phyloP scores from a whole-genome alignment of 331 rosid genomes.

The Spiraea crenata region DNA sequence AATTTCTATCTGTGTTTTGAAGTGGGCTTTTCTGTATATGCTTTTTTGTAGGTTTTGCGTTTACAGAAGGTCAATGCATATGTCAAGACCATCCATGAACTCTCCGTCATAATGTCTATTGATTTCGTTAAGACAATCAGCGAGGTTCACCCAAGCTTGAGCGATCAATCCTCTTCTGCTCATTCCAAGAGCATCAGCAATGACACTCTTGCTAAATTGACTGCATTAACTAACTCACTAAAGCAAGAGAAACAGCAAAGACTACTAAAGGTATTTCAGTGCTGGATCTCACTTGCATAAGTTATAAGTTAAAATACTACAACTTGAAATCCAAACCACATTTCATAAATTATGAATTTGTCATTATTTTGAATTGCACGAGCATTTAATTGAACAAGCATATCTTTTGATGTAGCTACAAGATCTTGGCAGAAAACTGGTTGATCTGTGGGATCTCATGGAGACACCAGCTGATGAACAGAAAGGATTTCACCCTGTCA shows the following conservation, averaged over 20 bases:
- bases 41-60: constrained; percentile 54
- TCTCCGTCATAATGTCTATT: constrained; percentile 69
- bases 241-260: constrained; percentile 68
- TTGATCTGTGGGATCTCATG: constrained; percentile 80
- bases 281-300: background rate
- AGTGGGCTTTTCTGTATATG: constrained; percentile 11
- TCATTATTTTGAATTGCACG: background rate
- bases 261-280: constrained; percentile 66
- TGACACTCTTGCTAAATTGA: constrained; percentile 77
- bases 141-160: constrained; percentile 74
- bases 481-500: constrained; percentile 58
- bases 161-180: constrained; percentile 38
- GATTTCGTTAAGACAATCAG: constrained; percentile 53
- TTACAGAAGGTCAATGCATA: constrained; percentile 62
- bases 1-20: constrained; percentile 11
- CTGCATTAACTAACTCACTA: constrained; percentile 59
- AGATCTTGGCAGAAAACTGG: constrained; percentile 51
- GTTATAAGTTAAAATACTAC: background rate
- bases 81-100: constrained; percentile 48
- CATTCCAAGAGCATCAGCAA: constrained; percentile 67
- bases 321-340: background rate
- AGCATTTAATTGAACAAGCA: background rate
- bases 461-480: constrained; percentile 60
- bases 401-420: constrained; percentile 47
- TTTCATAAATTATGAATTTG: background rate